Percentiles rank a stretch among this genome's conserved stretches.
These are phyloP conservation scores for Capronia coronata DNA, from an alignment of 2,329 filamentous ascomycete species.

Conservation along the genomic window DNA sequence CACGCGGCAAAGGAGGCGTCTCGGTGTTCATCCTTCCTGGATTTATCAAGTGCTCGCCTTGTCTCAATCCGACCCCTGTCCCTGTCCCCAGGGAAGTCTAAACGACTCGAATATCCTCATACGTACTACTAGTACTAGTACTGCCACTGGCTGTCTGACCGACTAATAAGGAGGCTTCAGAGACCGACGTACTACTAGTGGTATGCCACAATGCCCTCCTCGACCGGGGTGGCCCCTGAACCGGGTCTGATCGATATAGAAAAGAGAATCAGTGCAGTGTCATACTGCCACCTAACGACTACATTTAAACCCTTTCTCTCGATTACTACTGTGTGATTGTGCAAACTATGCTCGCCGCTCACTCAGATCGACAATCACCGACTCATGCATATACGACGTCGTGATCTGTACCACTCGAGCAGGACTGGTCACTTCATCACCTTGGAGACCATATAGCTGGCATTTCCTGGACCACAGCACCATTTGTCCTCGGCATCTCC, in stretches of 20 bases:
- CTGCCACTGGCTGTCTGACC: not conserved
- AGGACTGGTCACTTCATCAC: slow-evolving; percentile 11
- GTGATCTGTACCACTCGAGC: slow-evolving; percentile 11
- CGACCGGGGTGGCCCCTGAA: not conserved
- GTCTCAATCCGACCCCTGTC: not conserved
- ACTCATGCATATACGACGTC: slow-evolving; percentile 12
- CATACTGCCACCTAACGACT: not conserved
- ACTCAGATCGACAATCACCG: slow-evolving; percentile 1
- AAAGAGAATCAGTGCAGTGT: not conserved
- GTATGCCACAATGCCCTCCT: not conserved
- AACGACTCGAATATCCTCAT: too few relatives aligned
- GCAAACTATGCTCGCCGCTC: not conserved
- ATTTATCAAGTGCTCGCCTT: not conserved
- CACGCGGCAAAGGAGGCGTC: not conserved
- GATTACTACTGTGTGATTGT: not conserved
- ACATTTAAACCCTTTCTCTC: not conserved
- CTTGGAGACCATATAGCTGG: not conserved
- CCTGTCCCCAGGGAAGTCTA: not conserved
- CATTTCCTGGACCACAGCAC: not conserved
- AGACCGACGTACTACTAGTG: not conserved
- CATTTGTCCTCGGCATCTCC: not conserved
- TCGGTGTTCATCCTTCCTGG: not conserved
- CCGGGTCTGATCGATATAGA: not conserved
- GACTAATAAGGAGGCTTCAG: not conserved
- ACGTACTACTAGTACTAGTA: too few relatives aligned